These are phyloP conservation scores for Ceratocystiopsis sp. DNA, from an alignment of 2,329 filamentous ascomycete species.

Conservation along the genomic window DNA sequence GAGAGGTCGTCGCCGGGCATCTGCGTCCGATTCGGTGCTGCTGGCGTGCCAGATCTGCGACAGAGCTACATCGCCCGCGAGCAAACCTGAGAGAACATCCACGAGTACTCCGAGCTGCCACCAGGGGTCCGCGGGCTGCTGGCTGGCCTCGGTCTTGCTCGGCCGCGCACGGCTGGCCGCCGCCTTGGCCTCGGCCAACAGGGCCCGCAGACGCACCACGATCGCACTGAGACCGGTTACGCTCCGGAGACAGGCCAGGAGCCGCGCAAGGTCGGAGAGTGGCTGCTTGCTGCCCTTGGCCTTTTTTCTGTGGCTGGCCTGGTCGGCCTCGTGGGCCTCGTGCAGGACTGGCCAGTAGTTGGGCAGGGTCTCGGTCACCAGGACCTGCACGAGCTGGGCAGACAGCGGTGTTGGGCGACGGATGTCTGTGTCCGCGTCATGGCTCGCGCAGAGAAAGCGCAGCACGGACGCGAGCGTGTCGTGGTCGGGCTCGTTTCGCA, in stretches of 20 bases:
- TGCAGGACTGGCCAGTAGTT: slow-evolving; percentile 62
- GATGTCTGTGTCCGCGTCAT: slow-evolving; percentile 32
- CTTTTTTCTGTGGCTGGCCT: slow-evolving; percentile 6
- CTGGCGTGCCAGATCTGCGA: slow-evolving; percentile 21
- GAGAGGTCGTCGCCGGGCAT: slow-evolving; percentile 17
- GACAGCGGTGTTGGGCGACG: slow-evolving; percentile 46
- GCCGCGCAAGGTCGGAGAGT: slow-evolving; percentile 24
- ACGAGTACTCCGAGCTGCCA: slow-evolving; percentile 28
- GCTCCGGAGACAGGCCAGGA: slow-evolving; percentile 53
- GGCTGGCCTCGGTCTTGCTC: slow-evolving; percentile 8
- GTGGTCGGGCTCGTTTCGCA: slow-evolving; percentile 47
- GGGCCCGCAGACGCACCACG: slow-evolving; percentile 46
- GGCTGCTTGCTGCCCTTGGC: neutral
- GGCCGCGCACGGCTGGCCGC: slow-evolving; percentile 17
- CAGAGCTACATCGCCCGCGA: slow-evolving; percentile 22
- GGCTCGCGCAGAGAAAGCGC: slow-evolving; percentile 26
- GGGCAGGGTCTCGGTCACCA: slow-evolving; percentile 59
- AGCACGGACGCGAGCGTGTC: slow-evolving; percentile 36
- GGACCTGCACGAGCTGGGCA: slow-evolving; percentile 56
- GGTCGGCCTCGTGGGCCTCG: slow-evolving; percentile 19
- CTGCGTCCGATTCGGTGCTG: slow-evolving; percentile 6
- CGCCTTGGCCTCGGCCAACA: slow-evolving; percentile 34
- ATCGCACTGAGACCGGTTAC: slow-evolving; percentile 65
- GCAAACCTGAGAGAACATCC: slow-evolving; percentile 24
- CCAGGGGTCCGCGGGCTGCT: slow-evolving; percentile 15